Base-by-base conservation (phyloP, 805 yeast species). In the Tetrapisispora pingtungensis region DNA sequence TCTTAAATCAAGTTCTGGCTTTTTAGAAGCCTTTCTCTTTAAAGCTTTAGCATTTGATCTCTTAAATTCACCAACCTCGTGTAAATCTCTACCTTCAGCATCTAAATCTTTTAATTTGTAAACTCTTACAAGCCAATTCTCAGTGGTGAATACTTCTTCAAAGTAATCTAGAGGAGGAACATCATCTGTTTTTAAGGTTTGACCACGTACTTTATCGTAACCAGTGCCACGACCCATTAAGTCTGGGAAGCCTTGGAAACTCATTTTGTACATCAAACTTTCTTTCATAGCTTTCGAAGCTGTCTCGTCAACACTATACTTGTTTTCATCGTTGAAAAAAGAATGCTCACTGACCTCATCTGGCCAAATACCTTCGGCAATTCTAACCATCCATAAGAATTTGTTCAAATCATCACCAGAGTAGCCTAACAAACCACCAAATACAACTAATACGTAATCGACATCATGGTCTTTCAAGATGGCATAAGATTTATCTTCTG, bases 281-380 rank as follows among this genome's bases (percentile, higher is more conserved):
- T 90, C 74, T 59, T 75, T 79, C 97, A 94, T 90, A 27, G 96
- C 74, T 24, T 77, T 70, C 2, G 96, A 69, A 14, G 97, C 97
- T 30, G 68, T 68, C 46, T 74, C 78, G 62, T 93, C 97, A 44
- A 93, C 82, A 57, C 80, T 79, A 64, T 87, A 93, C 64, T 88
- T 96, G 49, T 97, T 97, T 44, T 77, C 68, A 5, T 77, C 77
- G 19, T 89, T 84, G 74, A 89, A 93, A 68, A 70, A 93, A 52
- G 80, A 75, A 50, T 93, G 72, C 68, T 93, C 98, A 53, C 72
- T 75, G 47, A 93, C 80, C 61, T 93, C 97, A n/a, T 93, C 97
- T 1, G 98, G 99, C 99, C 99, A 93, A 48, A 93, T 86, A 44
- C 98, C 98, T 67, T 93, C 96, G n/a, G 96, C 77, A 53, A 93